These are phyloP conservation scores for Selaginella tamariscina DNA, from an alignment of 75 land plant species.

Conservation along the genomic window DNA sequence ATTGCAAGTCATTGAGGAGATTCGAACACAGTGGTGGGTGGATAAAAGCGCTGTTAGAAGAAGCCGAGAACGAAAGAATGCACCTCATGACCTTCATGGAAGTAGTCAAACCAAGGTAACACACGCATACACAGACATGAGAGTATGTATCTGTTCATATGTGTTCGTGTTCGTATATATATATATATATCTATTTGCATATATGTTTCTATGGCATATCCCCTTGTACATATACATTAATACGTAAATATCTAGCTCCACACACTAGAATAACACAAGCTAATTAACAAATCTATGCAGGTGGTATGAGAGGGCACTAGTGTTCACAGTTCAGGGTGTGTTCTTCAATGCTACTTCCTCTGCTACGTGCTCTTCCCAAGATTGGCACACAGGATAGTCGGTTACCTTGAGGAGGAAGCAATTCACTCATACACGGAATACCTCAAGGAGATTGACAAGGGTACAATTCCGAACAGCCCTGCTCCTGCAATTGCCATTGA, in stretches of 20 bases:
- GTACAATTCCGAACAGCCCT: neutral
- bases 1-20: constrained; percentile 13
- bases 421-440: neutral
- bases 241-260: too few species aligned
- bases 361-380: constrained; percentile 2
- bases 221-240: too few species aligned
- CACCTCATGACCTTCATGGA: constrained; percentile 12
- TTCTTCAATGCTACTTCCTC: constrained; percentile 9
- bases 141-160: too few species aligned
- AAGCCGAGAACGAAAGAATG: constrained; percentile 9
- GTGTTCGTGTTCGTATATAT: too few species aligned
- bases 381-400: constrained; percentile 5
- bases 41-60: constrained; percentile 9
- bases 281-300: too few species aligned
- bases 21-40: constrained; percentile 9
- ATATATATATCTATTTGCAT: too few species aligned
- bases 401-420: constrained; percentile 8
- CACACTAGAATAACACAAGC: too few species aligned
- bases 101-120: neutral
- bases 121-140: too few species aligned
- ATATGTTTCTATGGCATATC: too few species aligned
- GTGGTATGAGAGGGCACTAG: constrained; percentile 10
- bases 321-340: constrained; percentile 1
- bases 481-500: constrained; percentile 11
- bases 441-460: constrained; percentile 8